These are phyloP conservation scores for Tillandsia leiboldiana DNA, from an alignment of 176 grass and related monocot genomes.

Conservation along the genomic window DNA sequence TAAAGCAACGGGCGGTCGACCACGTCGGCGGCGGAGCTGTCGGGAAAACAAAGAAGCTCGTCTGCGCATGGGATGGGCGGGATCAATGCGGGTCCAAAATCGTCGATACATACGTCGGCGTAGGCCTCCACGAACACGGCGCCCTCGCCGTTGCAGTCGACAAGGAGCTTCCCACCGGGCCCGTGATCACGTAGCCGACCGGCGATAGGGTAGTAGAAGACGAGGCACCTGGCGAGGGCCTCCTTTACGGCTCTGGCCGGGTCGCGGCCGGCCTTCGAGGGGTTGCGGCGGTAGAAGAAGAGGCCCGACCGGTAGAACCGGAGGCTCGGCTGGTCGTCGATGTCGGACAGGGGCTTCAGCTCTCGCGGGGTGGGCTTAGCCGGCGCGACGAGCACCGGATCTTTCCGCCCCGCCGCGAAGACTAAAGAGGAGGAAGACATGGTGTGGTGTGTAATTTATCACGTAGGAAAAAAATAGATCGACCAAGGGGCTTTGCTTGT, in stretches of 20 bases:
- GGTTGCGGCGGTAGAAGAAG: conserved; percentile 14
- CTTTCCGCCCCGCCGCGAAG: not conserved
- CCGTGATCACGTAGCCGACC: conserved; percentile 10
- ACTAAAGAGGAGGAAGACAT: not conserved
- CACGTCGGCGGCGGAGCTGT: not conserved
- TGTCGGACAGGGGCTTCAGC: conserved; percentile 8
- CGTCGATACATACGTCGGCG: conserved; percentile 11
- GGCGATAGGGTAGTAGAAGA: conserved; percentile 22
- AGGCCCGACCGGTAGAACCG: conserved; percentile 4
- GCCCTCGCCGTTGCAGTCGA: conserved; percentile 26
- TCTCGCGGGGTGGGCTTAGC: conserved; percentile 1
- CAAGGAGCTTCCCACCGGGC: conserved; percentile 13
- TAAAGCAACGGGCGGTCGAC: conserved; percentile 14
- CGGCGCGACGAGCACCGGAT: not conserved
- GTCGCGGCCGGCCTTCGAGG: not conserved
- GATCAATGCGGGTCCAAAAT: not conserved
- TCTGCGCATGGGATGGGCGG: conserved; percentile 16
- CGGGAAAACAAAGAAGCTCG: conserved; percentile 1
- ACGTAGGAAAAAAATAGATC: too few species aligned
- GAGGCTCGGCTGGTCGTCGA: conserved; percentile 17
- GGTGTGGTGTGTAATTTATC: too few species aligned
- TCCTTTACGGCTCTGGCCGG: conserved; percentile 7
- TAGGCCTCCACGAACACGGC: conserved; percentile 19
- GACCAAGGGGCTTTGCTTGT: too few species aligned
- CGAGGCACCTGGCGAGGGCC: conserved; percentile 10